These are phyloP conservation scores for Bremia lactucae DNA, from an alignment of 352 stramenopile species.

Conservation along the genomic window DNA sequence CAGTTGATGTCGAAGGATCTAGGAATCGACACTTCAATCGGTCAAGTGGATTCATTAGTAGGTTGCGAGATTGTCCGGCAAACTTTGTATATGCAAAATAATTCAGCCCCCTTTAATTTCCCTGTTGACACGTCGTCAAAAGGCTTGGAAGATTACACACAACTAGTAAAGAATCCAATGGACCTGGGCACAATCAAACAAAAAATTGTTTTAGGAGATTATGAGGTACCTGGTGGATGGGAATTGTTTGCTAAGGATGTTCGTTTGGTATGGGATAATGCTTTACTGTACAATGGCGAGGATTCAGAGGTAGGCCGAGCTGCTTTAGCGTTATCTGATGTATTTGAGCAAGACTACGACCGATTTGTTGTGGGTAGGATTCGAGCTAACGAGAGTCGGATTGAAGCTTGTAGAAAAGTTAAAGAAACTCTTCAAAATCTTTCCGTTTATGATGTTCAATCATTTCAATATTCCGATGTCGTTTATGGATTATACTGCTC, in stretches of 20 bases:
- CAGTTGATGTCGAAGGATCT: conserved; percentile 77
- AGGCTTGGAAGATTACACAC: conserved; percentile 77
- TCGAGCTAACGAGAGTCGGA: conserved; percentile 40
- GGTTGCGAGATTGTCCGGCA: conserved; percentile 73
- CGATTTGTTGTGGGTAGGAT: conserved; percentile 56
- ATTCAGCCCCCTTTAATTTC: conserved; percentile 67
- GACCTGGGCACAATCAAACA: conserved; percentile 84
- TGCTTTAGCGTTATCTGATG: conserved; percentile 57
- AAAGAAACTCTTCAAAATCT: conserved; percentile 20
- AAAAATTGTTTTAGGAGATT: conserved; percentile 58
- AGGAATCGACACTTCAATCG: conserved; percentile 60
- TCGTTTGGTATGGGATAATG: conserved; percentile 81
- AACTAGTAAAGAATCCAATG: conserved; percentile 85
- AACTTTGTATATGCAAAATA: conserved; percentile 75
- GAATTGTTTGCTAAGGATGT: conserved; percentile 64
- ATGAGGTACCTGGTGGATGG: conserved; percentile 48
- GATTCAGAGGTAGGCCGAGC: conserved; percentile 64
- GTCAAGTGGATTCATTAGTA: conserved; percentile 58
- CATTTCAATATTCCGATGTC: conserved; percentile 44
- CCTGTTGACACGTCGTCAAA: conserved; percentile 73
- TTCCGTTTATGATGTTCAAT: conserved; percentile 11
- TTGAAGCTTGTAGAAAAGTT: conserved; percentile 41
- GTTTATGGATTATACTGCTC: conserved; percentile 58
- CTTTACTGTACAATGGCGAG: conserved; percentile 64
- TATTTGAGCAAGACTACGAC: conserved; percentile 77